Evolutionary conservation across 2,329 filamentous ascomycete genomes (phyloP), one percentile per base, ranked within the genome.

Genomic region (Phyllosticta citrichinensis): DNA sequence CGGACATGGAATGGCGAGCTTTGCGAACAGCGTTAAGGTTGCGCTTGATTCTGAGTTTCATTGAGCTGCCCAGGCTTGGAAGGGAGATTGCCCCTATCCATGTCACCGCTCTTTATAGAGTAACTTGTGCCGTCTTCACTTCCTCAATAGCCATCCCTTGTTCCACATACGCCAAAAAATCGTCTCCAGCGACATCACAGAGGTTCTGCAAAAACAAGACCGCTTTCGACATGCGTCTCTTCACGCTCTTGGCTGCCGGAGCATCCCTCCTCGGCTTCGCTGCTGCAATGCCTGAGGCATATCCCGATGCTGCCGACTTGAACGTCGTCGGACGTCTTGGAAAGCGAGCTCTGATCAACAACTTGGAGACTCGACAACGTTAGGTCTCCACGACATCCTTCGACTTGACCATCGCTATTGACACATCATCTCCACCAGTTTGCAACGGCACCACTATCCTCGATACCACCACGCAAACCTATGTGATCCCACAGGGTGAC

Each of bases 401-500:
- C 40, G 11, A 8, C 30, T 10, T 33, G 19, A 19, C 52, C 8
- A 11, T 12, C 30, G 14, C 25, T 27, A 17, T 22, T 58, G 19
- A 58, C 19, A n/a, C 19, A 2, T 19, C 12, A 17, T 47, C 40
- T 5, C 17, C 33, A 9, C 3, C n/a, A 60, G 58, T 55, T 4
- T 60, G 58, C 35, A 60, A 60, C 25, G 58, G 58, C 52, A 51
- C 58, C 33, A 24, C 55, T 2, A n/a, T 25, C 17, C 35, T 60
- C 11, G 58, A 60, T 22, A 30, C 24, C 3, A 50, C 58, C 3
- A 60, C 58, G 22, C 58, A 60, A 24, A 52, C 54, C 54, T 60
- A 60, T 12, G 24, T 51, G 9, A 60, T 60, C 17, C 22, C 54
- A 14, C 22, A 11, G 10, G 62, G 62, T 19, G 63, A 63, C 56